A percentile compares a stretch with the other conserved stretches of the same genome.
Conservation (phyloP, 1,284 basidiomycete species). For the Apiotrichum sp. region DNA sequence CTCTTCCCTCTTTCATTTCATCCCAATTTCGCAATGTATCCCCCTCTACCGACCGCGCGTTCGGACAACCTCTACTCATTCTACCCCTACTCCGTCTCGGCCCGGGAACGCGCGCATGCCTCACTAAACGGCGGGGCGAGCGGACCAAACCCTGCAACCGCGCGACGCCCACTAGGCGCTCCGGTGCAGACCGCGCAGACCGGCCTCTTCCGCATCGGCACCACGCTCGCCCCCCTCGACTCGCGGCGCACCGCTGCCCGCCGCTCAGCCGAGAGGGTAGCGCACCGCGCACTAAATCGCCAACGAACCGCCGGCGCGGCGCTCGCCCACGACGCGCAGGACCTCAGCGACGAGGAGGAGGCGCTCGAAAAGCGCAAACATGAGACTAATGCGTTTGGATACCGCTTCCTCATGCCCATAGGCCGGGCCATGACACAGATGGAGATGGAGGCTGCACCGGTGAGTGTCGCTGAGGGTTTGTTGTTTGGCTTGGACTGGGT, state of each 20-base stretch:
- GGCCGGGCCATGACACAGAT: slow-evolving; percentile 40
- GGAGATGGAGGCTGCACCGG: slow-evolving; percentile 41
- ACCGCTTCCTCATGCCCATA: slow-evolving; percentile 40
- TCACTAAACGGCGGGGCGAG: slow-evolving; percentile 2
- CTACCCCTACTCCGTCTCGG: slow-evolving; percentile 28
- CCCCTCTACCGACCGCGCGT: slow-evolving; percentile 15
- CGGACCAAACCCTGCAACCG: not conserved
- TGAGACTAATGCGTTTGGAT: slow-evolving; percentile 37
- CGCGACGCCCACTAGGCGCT: slow-evolving; percentile 2
- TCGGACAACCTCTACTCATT: slow-evolving; percentile 26
- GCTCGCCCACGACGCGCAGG: slow-evolving; percentile 27
- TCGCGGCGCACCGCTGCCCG: not conserved
- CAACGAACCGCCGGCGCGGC: slow-evolving; percentile 26
- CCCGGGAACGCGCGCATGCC: slow-evolving; percentile 22
- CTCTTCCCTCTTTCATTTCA: too few species aligned
- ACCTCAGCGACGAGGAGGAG: slow-evolving; percentile 37
- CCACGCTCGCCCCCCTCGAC: not conserved
- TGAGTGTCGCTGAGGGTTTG: slow-evolving; percentile 15
- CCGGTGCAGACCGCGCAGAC: too few species aligned
- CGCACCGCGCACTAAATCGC: slow-evolving; percentile 29
- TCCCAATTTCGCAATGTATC: too few species aligned
- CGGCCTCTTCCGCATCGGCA: not conserved
- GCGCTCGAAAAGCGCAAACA: slow-evolving; percentile 32
- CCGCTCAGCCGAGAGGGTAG: slow-evolving; percentile 27
- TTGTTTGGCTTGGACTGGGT: slow-evolving; percentile 16